Base-by-base conservation (phyloP, 176 grass and related monocot genomes). In the maize (Zea mays) region DNA sequence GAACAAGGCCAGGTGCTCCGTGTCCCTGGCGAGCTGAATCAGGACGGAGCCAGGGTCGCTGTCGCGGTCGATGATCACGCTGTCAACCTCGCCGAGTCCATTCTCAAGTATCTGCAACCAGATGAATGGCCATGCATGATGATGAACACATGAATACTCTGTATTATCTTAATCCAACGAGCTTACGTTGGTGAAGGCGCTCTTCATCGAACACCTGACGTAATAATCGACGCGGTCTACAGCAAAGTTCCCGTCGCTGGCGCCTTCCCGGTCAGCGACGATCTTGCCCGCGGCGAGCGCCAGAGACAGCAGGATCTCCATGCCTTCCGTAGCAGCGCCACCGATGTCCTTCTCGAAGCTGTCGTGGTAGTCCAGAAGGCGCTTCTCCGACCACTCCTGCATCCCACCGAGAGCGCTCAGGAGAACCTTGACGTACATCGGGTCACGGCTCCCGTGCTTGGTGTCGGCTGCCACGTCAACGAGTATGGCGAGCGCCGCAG, bases 381-480 rank as follows among this genome's bases (percentile, higher is more conserved):
- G 66, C 87, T 89, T 98, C 90, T 98, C 96, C 13, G 88, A 65
- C 92, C 96, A 99, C n/a, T 78, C 89, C 78, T 90, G 92, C 85
- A 99, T 99, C 41, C 76, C 54, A 13, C 67, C 78, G 48, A 99
- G 76, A 43, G 62, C 85, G 67, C 87, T 65, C 4, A 89, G 47
- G 11, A 99, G 79, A 68, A 90, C 87, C 83, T 78, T 90, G 73
- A 60, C 37, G 78, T 95, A 95, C 48, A 88, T 48, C 33, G 40
- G 65, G 57, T 89, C 84, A 4, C 87, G 82, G 49, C 73, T 80
- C 14, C 84, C 78, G 43, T 84, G 83, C 85, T 74, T 95, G 3
- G 85, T 72, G 37, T 99, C 96, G 13, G 67, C 81, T 0, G 90
- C 91, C 45, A 99, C 92, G 39, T 99, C 96, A 0, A 57, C 82